These are phyloP conservation scores for Naganishia randhawae DNA, from an alignment of 768 basidiomycete genomes.

Conservation along the genomic window DNA sequence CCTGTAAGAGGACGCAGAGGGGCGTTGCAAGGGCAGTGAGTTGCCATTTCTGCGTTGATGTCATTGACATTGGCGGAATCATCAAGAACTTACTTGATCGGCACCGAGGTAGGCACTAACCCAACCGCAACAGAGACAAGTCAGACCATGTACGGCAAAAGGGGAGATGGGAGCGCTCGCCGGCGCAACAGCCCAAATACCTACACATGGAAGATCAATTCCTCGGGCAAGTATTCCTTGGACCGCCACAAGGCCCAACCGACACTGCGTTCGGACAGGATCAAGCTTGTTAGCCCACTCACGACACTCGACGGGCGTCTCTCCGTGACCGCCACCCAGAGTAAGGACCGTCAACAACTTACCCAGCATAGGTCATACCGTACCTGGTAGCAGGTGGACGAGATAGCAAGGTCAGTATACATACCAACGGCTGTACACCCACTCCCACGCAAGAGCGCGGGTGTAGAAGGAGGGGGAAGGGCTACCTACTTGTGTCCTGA, in stretches of 20 bases:
- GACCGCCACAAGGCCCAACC: constrained; percentile 48
- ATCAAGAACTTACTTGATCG: constrained; percentile 27
- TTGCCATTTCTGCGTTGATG: too few relatives aligned
- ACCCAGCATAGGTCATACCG: constrained; percentile 33
- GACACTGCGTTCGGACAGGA: constrained; percentile 33
- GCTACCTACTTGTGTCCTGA: constrained; percentile 51
- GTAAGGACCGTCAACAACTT: constrained; percentile 47
- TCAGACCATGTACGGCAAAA: background rate
- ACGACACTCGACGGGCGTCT: background rate
- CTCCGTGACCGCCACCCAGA: background rate
- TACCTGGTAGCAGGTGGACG: constrained; percentile 23
- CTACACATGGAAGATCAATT: constrained; percentile 47
- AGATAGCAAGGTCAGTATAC: background rate
- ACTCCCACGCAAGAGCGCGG: too few relatives aligned
- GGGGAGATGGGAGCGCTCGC: background rate
- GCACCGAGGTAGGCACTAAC: constrained; percentile 34
- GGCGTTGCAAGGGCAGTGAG: too few relatives aligned
- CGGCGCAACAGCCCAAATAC: constrained; percentile 33
- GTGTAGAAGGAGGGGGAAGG: too few relatives aligned
- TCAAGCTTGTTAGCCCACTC: background rate
- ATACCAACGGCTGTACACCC: too few relatives aligned
- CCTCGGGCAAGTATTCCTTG: constrained; percentile 47
- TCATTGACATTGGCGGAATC: background rate
- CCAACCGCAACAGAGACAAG: background rate
- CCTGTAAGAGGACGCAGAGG: constrained; percentile 1